Base-by-base conservation (phyloP, 78 protist genomes). In the slime mould (Dictyostelium discoideum) region DNA sequence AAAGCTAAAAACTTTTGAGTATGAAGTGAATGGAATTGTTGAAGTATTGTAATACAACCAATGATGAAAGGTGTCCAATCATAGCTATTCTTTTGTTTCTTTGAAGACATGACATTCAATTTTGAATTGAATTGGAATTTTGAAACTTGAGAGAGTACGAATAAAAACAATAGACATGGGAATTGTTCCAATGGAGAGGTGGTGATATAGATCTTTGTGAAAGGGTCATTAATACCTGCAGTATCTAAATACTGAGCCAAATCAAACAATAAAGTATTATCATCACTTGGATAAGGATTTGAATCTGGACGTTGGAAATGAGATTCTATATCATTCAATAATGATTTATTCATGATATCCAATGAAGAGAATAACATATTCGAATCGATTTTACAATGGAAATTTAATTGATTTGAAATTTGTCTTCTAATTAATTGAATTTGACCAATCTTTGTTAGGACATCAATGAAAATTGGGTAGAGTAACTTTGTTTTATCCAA, bases 1-100 rank as follows among this genome's bases (percentile, higher is more conserved):
- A 82, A 86, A 3, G 94, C 94, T 10, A 97, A 54, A 63, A 94
- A 97, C 57, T 37, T 87, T 73, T 40, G 86, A 18, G 96, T 86
- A 63, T 73, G 73, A 46, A 94, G 86, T 32, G 97, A 37, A 96
- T 98, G 99, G 88, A 98, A 97, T 93, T 98, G 99, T 80, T 95
- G 95, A 32, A 98, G 96, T 39, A 98, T 77, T 5, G 99, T 98
- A 67, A 97, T 93, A 26, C 97, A 9, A 72, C 99, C 99, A 40
- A 97, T 94, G 37, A 92, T 96, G 29, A 98, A 96, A 42, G 99
- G 96, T 6, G 97, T 74, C 82, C 97, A 98, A 83, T 97, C 98
- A 60, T 92, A 67, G 6, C 63, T 32, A 16, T 92, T 94, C 92
- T 87, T 93, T 65, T 14, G 77, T 83, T 57, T 85, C 50, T 63